A percentile compares a stretch with the other conserved stretches of the same genome.
phyloP scores from a whole-genome alignment of 1,284 basidiomycete genomes.

The Leccinum subfulvum region DNA sequence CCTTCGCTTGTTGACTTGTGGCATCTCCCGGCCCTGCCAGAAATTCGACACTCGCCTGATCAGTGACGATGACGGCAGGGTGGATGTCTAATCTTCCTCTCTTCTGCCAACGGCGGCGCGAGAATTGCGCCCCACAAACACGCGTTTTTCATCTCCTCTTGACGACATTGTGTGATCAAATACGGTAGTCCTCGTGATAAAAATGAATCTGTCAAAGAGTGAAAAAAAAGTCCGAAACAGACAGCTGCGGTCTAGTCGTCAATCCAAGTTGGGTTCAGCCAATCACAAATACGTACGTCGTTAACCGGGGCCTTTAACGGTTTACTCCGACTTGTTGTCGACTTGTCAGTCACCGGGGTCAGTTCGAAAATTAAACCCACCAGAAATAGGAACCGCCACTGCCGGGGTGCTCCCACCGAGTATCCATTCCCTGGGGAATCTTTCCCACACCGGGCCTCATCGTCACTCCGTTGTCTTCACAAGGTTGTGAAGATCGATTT shows the following conservation, averaged over 20 bases:
- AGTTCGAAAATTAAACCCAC: neutral
- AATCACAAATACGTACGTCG: slow-evolving; percentile 2
- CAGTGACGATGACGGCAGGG: neutral
- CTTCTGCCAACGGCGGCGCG: neutral
- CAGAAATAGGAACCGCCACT: neutral
- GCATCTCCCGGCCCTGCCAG: neutral
- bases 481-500: neutral
- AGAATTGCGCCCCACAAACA: neutral
- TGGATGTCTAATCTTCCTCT: neutral
- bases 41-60: neutral
- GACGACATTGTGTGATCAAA: slow-evolving; percentile 6
- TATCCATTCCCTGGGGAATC: neutral
- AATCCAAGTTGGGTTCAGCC: neutral
- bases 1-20: neutral
- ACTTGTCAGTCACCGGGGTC: too few species aligned
- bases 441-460: neutral
- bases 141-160: neutral
- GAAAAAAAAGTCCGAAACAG: slow-evolving; percentile 13
- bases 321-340: neutral
- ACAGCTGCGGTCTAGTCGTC: neutral
- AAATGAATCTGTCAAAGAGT: slow-evolving; percentile 9
- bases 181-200: neutral
- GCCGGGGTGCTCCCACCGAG: too few species aligned
- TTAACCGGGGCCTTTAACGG: neutral
- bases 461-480: neutral